Base-by-base conservation (phyloP, 306 rosid genomes). In the Malus sieversii region DNA sequence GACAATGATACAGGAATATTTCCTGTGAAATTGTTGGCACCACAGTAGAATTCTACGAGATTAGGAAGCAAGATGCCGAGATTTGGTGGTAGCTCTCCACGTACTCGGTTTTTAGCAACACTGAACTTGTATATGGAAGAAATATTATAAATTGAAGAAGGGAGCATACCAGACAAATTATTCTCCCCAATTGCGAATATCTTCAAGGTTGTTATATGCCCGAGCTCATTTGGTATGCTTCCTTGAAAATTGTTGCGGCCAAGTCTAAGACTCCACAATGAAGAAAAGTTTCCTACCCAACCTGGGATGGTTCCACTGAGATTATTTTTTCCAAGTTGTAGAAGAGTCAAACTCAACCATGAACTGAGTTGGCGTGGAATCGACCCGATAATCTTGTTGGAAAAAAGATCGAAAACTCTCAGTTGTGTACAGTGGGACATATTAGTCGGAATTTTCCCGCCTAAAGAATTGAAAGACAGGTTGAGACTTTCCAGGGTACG, bases 181-280 rank as follows among this genome's bases (percentile, higher is more conserved):
- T 57, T 57, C 0, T 0, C 0, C 25, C 0, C 2, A 57, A 57
- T n/a, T n/a, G n/a, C n/a, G n/a, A 55, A 55, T 1, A 0, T 0
- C 12, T 0, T 0, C 61, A 57, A 8, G 61, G 13, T 12, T 2
- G 27, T 8, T 57, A 35, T 6, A 35, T 35, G 40, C 5, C 25
- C 61, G 0, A 55, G 61, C 61, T 55, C 61, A 55, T 55, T 55
- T 1, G 61, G 61, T 55, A 55, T 55, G 61, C 23, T 55, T 2
- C 60, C 25, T 18, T 55, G 23, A 1, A 55, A 55, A 16, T 55
- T 55, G 22, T 55, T 55, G 0, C 0, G 0, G 0, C 0, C 25
- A 55, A 55, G 23, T 0, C 1, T 0, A 20, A 53, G 59, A 2
- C 0, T 0, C 0, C 23, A 0, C 59, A 53, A 20, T 0, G 10